These are phyloP conservation scores for Gloeostereum incarnatum DNA, from an alignment of 768 basidiomycete genomes.

Conservation along the genomic window DNA sequence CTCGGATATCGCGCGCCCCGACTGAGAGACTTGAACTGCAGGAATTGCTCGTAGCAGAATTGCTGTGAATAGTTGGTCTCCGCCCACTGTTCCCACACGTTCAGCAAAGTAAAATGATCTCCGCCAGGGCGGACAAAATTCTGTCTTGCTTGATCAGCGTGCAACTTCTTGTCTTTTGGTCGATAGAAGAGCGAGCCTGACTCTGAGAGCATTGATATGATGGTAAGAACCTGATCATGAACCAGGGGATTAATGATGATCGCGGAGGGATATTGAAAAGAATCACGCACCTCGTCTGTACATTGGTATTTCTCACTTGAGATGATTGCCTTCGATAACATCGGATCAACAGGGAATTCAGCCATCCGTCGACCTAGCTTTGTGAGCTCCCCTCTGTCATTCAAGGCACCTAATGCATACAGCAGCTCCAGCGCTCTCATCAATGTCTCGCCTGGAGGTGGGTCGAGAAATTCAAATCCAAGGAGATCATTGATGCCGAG, in stretches of 20 bases:
- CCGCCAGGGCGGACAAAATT: constrained; percentile 95
- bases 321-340: constrained; percentile 94
- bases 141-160: constrained; percentile 95
- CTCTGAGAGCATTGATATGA: constrained; percentile 95
- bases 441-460: constrained; percentile 94
- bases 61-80: constrained; percentile 97
- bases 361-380: constrained; percentile 96
- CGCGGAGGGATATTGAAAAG: neutral
- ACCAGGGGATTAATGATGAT: neutral
- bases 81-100: constrained; percentile 99
- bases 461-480: constrained; percentile 97
- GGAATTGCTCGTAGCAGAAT: constrained; percentile 92
- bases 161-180: constrained; percentile 96
- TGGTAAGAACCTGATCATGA: constrained; percentile 70
- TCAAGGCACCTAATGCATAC: constrained; percentile 93
- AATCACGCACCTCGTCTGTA: constrained; percentile 78
- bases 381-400: constrained; percentile 95
- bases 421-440: constrained; percentile 90
- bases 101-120: constrained; percentile 95
- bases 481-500: constrained; percentile 98
- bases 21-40: constrained; percentile 91
- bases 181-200: constrained; percentile 92
- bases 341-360: constrained; percentile 97
- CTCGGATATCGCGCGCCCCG: constrained; percentile 94
- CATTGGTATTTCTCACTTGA: constrained; percentile 90